Evolutionary conservation across 176 grass and related monocot species (phyloP).

Genomic region (Echinochloa phyllopogon): DNA sequence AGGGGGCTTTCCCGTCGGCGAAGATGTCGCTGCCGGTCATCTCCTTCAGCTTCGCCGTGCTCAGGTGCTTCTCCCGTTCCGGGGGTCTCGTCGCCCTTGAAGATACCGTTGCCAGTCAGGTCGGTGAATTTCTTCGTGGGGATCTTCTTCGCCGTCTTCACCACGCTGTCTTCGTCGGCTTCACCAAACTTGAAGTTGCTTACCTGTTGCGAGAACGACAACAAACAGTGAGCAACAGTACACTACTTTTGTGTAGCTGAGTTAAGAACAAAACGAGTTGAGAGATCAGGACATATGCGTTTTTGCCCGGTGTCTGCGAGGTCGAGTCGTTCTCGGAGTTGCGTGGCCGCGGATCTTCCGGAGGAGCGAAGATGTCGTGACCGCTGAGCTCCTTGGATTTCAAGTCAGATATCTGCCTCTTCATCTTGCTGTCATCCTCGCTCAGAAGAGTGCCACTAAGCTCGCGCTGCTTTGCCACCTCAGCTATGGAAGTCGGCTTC

Average conservation of each 20-base stretch:
- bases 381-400: slow-evolving; percentile 91
- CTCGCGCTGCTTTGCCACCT: slow-evolving; percentile 92
- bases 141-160: slow-evolving; percentile 92
- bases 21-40: slow-evolving; percentile 94
- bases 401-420: slow-evolving; percentile 68
- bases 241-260: not conserved
- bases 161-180: slow-evolving; percentile 54
- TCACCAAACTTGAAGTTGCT: slow-evolving; percentile 76
- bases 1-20: slow-evolving; percentile 68
- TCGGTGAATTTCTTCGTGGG: slow-evolving; percentile 71
- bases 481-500: slow-evolving; percentile 76
- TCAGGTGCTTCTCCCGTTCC: slow-evolving; percentile 71
- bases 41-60: slow-evolving; percentile 88
- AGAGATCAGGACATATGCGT: slow-evolving; percentile 49
- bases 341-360: slow-evolving; percentile 57
- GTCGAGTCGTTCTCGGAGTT: slow-evolving; percentile 49
- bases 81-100: slow-evolving; percentile 55
- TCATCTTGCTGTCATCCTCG: slow-evolving; percentile 75
- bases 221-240: not conserved
- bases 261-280: not conserved
- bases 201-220: slow-evolving; percentile 29
- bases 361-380: slow-evolving; percentile 84
- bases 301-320: slow-evolving; percentile 55
- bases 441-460: slow-evolving; percentile 71
- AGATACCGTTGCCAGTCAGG: slow-evolving; percentile 86